phyloP scores from a whole-genome alignment of 2,329 filamentous ascomycete genomes.

The Colletotrichum sp. region DNA sequence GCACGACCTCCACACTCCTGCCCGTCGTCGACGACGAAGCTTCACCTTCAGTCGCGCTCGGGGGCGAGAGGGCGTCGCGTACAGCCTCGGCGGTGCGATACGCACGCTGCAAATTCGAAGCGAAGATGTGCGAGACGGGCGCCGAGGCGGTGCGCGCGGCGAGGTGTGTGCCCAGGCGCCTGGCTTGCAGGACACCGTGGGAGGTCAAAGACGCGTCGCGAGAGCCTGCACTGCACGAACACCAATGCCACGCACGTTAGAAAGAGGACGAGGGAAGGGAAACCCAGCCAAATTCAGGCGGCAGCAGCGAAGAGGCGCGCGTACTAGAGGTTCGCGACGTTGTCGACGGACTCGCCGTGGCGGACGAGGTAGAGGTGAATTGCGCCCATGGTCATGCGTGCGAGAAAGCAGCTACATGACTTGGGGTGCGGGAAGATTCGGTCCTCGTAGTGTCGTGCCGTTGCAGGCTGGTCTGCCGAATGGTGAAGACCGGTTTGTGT shows the following conservation, averaged over 20 bases:
- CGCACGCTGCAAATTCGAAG: constrained; percentile 80
- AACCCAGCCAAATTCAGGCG: not conserved
- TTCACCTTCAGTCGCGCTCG: not conserved
- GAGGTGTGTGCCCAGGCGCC: constrained; percentile 71
- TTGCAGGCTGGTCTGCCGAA: not conserved
- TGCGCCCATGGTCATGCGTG: constrained; percentile 13
- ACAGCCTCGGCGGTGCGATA: constrained; percentile 73
- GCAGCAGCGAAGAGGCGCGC: constrained; percentile 23
- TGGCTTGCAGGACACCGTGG: constrained; percentile 82
- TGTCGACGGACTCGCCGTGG: constrained; percentile 91
- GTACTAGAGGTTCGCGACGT: constrained; percentile 79
- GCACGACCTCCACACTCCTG: constrained; percentile 38
- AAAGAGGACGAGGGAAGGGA: not conserved
- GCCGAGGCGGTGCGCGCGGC: constrained; percentile 29
- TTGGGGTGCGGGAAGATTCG: not conserved
- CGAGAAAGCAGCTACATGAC: constrained; percentile 3
- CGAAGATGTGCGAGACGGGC: constrained; percentile 69
- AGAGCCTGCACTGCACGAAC: constrained; percentile 67
- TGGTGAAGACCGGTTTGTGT: not conserved
- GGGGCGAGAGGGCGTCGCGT: constrained; percentile 54
- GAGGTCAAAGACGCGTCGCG: constrained; percentile 82
- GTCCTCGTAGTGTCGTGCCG: not conserved
- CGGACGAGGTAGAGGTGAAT: constrained; percentile 73
- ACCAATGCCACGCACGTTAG: constrained; percentile 27
- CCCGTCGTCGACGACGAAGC: not conserved